Conservation (phyloP, 1,139 yeast genomes). For the Yamadazyma pseudoaaseri region DNA sequence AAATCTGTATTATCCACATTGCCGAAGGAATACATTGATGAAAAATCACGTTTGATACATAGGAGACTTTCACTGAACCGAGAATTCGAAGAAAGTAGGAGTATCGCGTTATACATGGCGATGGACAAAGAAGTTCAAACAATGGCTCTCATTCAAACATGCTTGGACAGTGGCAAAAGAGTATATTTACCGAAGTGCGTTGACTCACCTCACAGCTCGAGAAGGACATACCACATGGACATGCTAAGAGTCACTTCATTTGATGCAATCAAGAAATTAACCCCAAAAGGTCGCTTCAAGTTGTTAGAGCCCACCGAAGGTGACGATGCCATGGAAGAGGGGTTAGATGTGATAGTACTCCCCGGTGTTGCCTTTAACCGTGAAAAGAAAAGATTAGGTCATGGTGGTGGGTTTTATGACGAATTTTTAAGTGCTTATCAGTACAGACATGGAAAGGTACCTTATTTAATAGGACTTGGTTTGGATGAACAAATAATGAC, state of each 20-base stretch:
- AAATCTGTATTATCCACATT: constrained; percentile 17
- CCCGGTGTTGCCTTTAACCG: constrained; percentile 84
- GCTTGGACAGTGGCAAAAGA: constrained; percentile 43
- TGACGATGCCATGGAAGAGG: constrained; percentile 33
- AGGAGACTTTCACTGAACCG: constrained; percentile 29
- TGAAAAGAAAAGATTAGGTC: constrained; percentile 67
- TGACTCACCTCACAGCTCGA: constrained; percentile 13
- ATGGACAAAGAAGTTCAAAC: constrained; percentile 70
- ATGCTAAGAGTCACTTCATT: constrained; percentile 51
- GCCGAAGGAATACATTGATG: constrained; percentile 13
- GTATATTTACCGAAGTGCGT: constrained; percentile 57
- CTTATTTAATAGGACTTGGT: constrained; percentile 65
- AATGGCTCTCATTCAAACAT: constrained; percentile 41
- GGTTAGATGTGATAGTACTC: constrained; percentile 67
- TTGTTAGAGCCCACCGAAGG: constrained; percentile 65
- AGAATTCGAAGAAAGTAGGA: constrained; percentile 42
- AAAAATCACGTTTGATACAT: constrained; percentile 25
- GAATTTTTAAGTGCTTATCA: constrained; percentile 60
- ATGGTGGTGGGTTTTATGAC: constrained; percentile 93
- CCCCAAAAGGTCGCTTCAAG: constrained; percentile 68
- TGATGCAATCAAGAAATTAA: constrained; percentile 43
- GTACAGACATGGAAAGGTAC: constrained; percentile 29
- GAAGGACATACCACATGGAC: constrained; percentile 50
- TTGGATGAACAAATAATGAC: constrained; percentile 65
- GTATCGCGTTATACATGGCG: constrained; percentile 62